Evolutionary conservation across 345 rosid genomes (phyloP).

Genomic region (Ailanthus altissimus): DNA sequence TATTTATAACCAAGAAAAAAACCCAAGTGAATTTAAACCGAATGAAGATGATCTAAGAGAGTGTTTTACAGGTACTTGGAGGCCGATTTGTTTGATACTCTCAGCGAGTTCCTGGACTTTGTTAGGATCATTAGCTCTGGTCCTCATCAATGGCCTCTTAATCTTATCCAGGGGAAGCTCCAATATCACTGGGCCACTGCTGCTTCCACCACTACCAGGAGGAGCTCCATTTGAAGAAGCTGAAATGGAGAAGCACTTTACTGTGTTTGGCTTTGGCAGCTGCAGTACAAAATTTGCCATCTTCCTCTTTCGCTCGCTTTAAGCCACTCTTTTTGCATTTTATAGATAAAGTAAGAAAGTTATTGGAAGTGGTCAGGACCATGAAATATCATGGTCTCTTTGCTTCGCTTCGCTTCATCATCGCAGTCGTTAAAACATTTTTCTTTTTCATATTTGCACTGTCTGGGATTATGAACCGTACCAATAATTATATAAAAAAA

Average conservation of each 20-base stretch:
- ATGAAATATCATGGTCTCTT: neutral
- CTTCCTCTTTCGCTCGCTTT: neutral
- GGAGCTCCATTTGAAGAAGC: conserved; percentile 71
- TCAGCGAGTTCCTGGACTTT: conserved; percentile 89
- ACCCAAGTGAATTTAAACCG: neutral
- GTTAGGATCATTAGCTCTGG: conserved; percentile 77
- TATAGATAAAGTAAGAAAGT: neutral
- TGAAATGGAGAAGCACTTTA: conserved; percentile 55
- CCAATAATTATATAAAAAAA: no score
- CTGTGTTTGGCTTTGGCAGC: conserved; percentile 30
- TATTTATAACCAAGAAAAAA: no score
- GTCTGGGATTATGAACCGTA: no score
- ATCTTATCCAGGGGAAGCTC: conserved; percentile 80
- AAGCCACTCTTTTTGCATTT: conserved; percentile 3
- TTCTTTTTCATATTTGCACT: no score
- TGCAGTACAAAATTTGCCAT: conserved; percentile 67
- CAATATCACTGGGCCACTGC: conserved; percentile 60
- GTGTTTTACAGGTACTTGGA: conserved; percentile 75
- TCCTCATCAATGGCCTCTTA: conserved; percentile 78
- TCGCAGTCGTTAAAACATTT: neutral
- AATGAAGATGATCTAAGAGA: neutral
- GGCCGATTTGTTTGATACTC: conserved; percentile 75
- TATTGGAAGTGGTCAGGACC: neutral
- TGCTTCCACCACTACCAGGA: conserved; percentile 32
- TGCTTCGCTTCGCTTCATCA: neutral